Percentiles rank a stretch among this genome's conserved stretches.
Conservation (phyloP, 192 early-diverging fungal genomes). For the Pecoramyces ruminantium region DNA sequence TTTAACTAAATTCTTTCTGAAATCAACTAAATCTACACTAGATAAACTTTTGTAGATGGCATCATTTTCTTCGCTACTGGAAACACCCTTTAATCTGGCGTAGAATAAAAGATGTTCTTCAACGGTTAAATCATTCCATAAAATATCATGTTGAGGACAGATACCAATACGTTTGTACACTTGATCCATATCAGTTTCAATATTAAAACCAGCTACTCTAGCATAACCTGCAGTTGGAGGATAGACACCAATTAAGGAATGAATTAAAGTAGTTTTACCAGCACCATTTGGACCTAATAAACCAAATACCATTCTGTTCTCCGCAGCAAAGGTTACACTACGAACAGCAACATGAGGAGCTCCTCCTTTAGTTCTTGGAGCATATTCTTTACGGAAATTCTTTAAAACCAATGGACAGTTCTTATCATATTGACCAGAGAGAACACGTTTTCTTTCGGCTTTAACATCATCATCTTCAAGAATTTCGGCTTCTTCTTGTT, state of each 20-base stretch:
- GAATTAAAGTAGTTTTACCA: constrained; percentile 18
- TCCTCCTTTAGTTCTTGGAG: background rate
- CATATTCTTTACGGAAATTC: constrained; percentile 7
- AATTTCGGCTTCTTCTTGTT: too few species aligned
- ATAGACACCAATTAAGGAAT: constrained; percentile 13
- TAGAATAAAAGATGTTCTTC: constrained; percentile 20
- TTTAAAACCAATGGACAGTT: constrained; percentile 10
- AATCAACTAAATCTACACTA: too few species aligned
- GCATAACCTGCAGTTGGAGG: constrained; percentile 10
- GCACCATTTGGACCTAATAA: constrained; percentile 10
- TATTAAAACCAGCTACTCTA: constrained; percentile 7
- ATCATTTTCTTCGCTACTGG: background rate
- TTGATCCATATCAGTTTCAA: background rate
- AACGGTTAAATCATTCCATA: constrained; percentile 22
- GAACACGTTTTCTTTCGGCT: constrained; percentile 8
- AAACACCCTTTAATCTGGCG: constrained; percentile 14
- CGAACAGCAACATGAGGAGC: background rate
- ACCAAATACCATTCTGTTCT: constrained; percentile 3
- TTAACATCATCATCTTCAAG: constrained; percentile 14
- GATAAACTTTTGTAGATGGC: too few species aligned
- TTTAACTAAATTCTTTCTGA: constrained; percentile 9
- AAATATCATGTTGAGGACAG: constrained; percentile 23
- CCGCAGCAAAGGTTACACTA: too few species aligned
- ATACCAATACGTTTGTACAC: constrained; percentile 7
- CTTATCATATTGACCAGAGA: background rate